Evolutionary conservation across 2,329 filamentous ascomycete genomes (phyloP), one percentile per base, ranked within the genome.

Genomic region (Acephala macrosclerotiorum): DNA sequence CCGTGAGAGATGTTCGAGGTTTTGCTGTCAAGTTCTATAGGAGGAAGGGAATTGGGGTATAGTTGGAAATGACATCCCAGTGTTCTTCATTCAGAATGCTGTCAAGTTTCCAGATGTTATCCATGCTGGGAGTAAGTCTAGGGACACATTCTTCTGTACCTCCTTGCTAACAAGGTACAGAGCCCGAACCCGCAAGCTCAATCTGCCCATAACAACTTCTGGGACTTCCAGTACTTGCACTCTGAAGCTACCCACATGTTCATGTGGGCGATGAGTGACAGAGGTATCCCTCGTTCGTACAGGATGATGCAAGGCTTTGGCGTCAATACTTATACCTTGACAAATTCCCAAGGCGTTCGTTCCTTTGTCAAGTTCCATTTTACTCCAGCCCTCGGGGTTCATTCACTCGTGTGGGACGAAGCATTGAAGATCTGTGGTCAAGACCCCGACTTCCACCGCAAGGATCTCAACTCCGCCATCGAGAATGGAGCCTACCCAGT

Each of bases 231-330:
- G 47, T 89, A 81, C 68, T 77, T 89, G 68, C 88, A 93, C 72
- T 81, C 87, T 0, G 91, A 95, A 75, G 85, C 90, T 0, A 92
- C 90, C 0, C 91, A 94, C 76, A 93, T 93, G 89, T 91, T 87
- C 71, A 87, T 92, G 83, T 94, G 91, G 91, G 81, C 88, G 35
- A 92, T 93, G 89, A 91, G 87, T 9, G 92, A 94, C 75, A 85
- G 91, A 33, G 83, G 84, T 0, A 93, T 93, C 63, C 91, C 91
- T 1, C 85, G 90, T 2, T 92, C 89, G 0, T 94, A 84, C 78
- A 88, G 92, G 26, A 94, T 94, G 91, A 94, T 95, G 90, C 91
- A 95, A 71, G 92, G 92, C 0, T 95, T 94, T 64, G 91, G 92
- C 61, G 92, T 95, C 71, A 94, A 95, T 78, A 94, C 92, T 0